Conservation (phyloP, 1,284 basidiomycete species). For the Marasmius sp. region DNA sequence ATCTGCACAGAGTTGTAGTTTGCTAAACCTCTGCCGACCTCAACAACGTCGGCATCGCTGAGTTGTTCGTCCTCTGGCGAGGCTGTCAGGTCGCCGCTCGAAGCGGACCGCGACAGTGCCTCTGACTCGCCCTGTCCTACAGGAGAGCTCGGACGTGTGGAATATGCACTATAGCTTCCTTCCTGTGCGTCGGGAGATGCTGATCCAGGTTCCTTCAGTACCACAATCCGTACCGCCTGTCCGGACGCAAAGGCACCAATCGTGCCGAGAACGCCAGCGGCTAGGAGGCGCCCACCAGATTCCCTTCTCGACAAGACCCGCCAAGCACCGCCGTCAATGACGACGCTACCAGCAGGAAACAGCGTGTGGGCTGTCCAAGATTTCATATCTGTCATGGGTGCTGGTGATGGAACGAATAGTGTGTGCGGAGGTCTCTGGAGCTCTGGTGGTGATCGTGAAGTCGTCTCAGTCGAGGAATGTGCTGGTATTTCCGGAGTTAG, state of each 20-base stretch:
- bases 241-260: constrained; percentile 91
- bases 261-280: constrained; percentile 88
- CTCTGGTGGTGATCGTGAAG: constrained; percentile 27
- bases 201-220: constrained; percentile 37
- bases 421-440: constrained; percentile 15
- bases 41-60: constrained; percentile 72
- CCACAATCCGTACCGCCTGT: constrained; percentile 87
- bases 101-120: constrained; percentile 36
- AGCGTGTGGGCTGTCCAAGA: constrained; percentile 96
- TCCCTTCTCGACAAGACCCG: constrained; percentile 81
- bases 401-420: constrained; percentile 10
- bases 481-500: constrained; percentile 23
- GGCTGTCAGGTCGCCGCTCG: constrained; percentile 33
- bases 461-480: constrained; percentile 31
- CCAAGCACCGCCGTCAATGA: constrained; percentile 90
- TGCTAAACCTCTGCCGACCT: constrained; percentile 91
- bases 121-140: constrained; percentile 9
- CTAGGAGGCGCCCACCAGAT: constrained; percentile 86
- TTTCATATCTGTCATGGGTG: constrained; percentile 79
- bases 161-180: constrained; percentile 5
- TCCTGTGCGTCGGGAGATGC: constrained; percentile 22
- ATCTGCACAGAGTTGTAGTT: constrained; percentile 97
- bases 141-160: constrained; percentile 32
- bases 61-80: constrained; percentile 27
- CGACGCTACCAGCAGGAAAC: constrained; percentile 82